Evolutionary conservation across 2,329 filamentous ascomycete species (phyloP).

Genomic region (Beauveria australis): DNA sequence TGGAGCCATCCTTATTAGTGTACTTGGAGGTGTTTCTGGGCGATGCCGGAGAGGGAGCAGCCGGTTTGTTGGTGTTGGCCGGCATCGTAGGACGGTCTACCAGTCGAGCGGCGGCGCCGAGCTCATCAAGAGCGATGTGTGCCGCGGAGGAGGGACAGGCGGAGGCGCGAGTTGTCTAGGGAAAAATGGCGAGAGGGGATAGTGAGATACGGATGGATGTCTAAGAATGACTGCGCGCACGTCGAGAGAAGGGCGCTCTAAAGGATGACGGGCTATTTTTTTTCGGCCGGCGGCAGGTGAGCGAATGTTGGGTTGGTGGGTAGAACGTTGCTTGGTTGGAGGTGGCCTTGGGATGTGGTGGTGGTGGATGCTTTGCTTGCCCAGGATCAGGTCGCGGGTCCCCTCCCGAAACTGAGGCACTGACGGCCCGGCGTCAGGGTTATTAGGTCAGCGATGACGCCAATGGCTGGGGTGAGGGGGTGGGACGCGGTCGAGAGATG

Average conservation of each 20-base stretch:
- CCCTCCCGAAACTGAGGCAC: neutral
- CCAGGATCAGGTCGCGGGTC: neutral
- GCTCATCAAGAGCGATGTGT: constrained; percentile 28
- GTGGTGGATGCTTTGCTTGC: constrained; percentile 1
- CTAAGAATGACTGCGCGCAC: neutral
- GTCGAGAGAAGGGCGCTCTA: constrained; percentile 1
- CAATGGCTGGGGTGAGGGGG: constrained; percentile 18
- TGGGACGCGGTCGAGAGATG: neutral
- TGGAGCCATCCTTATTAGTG: constrained; percentile 61
- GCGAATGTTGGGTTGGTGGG: constrained; percentile 10
- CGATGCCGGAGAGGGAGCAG: constrained; percentile 41
- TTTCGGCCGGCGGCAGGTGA: constrained; percentile 10
- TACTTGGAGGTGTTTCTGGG: constrained; percentile 52
- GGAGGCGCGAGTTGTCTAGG: neutral
- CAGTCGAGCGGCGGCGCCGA: constrained; percentile 23
- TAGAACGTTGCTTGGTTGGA: constrained; percentile 11
- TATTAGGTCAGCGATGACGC: constrained; percentile 32
- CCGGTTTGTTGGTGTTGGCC: constrained; percentile 44
- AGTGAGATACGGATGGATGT: neutral
- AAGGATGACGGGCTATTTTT: constrained; percentile 1
- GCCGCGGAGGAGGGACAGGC: constrained; percentile 11
- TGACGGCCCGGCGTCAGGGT: constrained; percentile 18
- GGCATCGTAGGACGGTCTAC: constrained; percentile 36
- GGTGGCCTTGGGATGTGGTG: constrained; percentile 8
- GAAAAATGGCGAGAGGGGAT: neutral